Evolutionary conservation across 1,139 yeast species (phyloP), one percentile per base, ranked within the genome.

Genomic region (Komagataea norvegica): DNA sequence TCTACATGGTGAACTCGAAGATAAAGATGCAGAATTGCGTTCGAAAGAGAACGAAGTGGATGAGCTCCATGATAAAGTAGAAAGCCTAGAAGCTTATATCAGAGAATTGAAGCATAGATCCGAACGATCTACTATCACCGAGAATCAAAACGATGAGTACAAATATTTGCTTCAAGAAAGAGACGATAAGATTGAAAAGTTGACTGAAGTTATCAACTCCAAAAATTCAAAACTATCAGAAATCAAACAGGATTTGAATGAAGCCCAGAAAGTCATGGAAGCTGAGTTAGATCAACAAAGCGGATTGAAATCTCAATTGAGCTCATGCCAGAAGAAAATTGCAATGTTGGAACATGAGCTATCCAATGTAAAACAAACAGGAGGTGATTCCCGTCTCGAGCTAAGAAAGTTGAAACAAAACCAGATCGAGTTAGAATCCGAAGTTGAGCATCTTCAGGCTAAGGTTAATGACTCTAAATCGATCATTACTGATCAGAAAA

Each of bases 101-200:
- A 34, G 41, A 16, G 46, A 47, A 10, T 7, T 38, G 1, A 34
- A 42, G 16, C 40, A 22, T 6, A 26, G 15, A 11, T 33, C 38
- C 5, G 34, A 39, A 29, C 38, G 35, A 25, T 40, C 33, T 19
- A 19, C 35, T 6, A 34, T 39, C 11, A 25, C 37, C 9, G 49
- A 45, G 13, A 29, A 42, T 6, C 38, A 45, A 25, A 17, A 45
- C 9, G 40, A 41, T 3, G 43, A 44, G 25, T 42, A 45, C 20
- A 44, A 47, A 16, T 29, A 25, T 15, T 38, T 51, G 11, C 25
- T 57, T 16, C 31, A 43, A 19, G 43, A 49, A 22, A 51, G 53
- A 40, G 58, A 60, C 31, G 44, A 41, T 3, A 53, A 53, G 33
- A 43, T 60, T 21, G 45, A 43, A 13, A 36, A 46, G 14, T 41